Base-by-base conservation (phyloP, 2,329 filamentous ascomycete species). In the Moelleriella libera region DNA sequence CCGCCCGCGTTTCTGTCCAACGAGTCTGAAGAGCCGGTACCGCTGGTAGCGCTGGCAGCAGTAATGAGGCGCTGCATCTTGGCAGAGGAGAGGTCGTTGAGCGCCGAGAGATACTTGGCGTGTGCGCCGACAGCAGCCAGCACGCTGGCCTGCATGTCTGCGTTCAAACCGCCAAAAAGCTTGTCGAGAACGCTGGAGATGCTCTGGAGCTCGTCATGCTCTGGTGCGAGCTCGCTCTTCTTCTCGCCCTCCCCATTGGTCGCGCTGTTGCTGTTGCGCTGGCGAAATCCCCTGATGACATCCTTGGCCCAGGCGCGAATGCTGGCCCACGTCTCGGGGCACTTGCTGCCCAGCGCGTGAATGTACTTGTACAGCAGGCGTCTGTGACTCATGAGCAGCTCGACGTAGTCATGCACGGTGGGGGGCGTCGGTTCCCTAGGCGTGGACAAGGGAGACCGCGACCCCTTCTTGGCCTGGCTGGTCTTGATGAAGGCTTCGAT, bases 361-460 rank as follows among this genome's bases (percentile, higher is more conserved):
- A 88, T 59, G 68, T 85, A 89, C 46, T 74, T 77, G 64, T 87
- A 86, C 43, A 78, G 64, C 2, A 80, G 69, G 1, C 69, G 67
- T 39, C 78, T 73, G 55, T 89, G 82, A 47, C 76, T 76, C 52
- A 74, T 73, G 11, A 89, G 64, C 1, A 90, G 63, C 11, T 71
- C 63, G 7, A 88, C 80, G 52, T 82, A 90, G 55, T 89, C 84
- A 52, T 85, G 78, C 1, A 88, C 82, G 0, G 75, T 79, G 0
- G 83, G 77, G 42, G 65, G 55, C n/a, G 46, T 54, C 44, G 54
- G 46, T 29, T 51, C 31, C 1, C 41, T 37, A 6, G 41, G 14
- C n/a, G 31, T 7, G 12, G n/a, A 3, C 4, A 10, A 11, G 5
- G 37, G 6, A 12, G 32, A 30, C 8, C 14, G 30, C 5, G 34